phyloP scores from a whole-genome alignment of 2,329 filamentous ascomycete species.

The Calycina herbarum region DNA sequence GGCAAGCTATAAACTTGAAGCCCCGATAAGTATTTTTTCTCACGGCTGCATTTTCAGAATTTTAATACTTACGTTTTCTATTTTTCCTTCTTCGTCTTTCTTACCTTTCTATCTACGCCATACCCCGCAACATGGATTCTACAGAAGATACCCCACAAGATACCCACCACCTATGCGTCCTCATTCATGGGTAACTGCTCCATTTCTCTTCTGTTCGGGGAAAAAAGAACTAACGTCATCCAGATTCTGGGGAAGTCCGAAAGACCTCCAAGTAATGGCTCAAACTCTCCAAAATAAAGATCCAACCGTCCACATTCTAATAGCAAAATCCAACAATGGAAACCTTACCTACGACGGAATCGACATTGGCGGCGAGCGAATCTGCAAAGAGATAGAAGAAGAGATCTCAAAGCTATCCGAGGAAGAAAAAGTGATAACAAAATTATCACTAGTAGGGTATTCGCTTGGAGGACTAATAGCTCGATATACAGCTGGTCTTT shows the following conservation, averaged over 20 bases:
- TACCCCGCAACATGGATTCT: slow-evolving; percentile 42
- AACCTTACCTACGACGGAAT: slow-evolving; percentile 72
- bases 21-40: background rate
- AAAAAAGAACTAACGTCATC: background rate
- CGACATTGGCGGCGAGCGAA: slow-evolving; percentile 65
- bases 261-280: slow-evolving; percentile 68
- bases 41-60: background rate
- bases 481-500: slow-evolving; percentile 80
- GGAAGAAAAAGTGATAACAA: slow-evolving; percentile 70
- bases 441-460: slow-evolving; percentile 86
- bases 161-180: slow-evolving; percentile 72
- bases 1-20: background rate
- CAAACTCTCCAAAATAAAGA: slow-evolving; percentile 62
- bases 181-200: slow-evolving; percentile 62
- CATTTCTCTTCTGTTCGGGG: background rate
- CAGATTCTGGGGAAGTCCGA: slow-evolving; percentile 77
- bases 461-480: slow-evolving; percentile 85
- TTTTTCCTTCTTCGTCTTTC: background rate
- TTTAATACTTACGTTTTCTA: background rate
- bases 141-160: slow-evolving; percentile 49
- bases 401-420: slow-evolving; percentile 56
- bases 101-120: background rate
- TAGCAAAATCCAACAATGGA: slow-evolving; percentile 71
- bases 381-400: slow-evolving; percentile 67
- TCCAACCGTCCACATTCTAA: slow-evolving; percentile 65